Conservation (phyloP, 805 yeast species). For the Sungouiella thailandica region DNA sequence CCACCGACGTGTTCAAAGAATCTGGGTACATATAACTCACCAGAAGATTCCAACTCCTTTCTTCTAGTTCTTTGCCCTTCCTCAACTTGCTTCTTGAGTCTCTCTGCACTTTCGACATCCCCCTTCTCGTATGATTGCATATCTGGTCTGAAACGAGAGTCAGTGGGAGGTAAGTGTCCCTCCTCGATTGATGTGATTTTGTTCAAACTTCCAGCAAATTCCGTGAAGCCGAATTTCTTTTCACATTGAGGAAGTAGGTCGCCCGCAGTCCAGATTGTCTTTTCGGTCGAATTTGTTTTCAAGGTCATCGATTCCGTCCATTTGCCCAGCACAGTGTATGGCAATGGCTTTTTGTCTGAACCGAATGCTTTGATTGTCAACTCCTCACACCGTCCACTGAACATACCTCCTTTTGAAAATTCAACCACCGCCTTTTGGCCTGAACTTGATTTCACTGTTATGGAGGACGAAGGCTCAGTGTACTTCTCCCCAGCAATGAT, state of each 20-base stretch:
- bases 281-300: constrained; percentile 35
- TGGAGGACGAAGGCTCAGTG: constrained; percentile 73
- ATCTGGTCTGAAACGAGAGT: constrained; percentile 88
- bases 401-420: constrained; percentile 80
- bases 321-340: constrained; percentile 57
- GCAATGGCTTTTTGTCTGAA: constrained; percentile 27
- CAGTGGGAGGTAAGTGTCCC: constrained; percentile 70
- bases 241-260: constrained; percentile 52
- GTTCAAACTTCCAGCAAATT: constrained; percentile 75
- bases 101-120: constrained; percentile 66
- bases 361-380: constrained; percentile 43
- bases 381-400: constrained; percentile 76
- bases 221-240: constrained; percentile 79
- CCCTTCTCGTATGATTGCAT: constrained; percentile 68
- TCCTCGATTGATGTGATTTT: constrained; percentile 70
- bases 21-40: constrained; percentile 46
- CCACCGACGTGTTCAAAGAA: constrained; percentile 54
- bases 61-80: constrained; percentile 78
- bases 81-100: constrained; percentile 62
- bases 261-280: constrained; percentile 67
- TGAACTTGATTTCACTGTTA: constrained; percentile 61
- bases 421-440: constrained; percentile 67
- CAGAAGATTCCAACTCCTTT: constrained; percentile 44
- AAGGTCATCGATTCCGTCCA: constrained; percentile 74
- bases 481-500: constrained; percentile 94